Conservation (phyloP, 2,329 filamentous ascomycete genomes). For the Pseudopithomyces chartarum region DNA sequence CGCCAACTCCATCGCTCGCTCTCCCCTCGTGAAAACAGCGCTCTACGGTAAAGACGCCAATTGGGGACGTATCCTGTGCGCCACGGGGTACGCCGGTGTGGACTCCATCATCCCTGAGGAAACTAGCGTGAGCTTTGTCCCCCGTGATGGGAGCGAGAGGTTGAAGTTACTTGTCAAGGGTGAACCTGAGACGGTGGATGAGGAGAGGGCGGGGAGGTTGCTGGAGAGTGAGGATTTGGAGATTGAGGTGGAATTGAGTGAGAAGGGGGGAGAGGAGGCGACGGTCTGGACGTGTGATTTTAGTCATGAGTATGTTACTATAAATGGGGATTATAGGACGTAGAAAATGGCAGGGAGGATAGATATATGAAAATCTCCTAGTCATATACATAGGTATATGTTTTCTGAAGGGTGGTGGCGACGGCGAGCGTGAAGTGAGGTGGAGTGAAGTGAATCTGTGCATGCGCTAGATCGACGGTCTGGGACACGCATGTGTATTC, state of each 20-base stretch:
- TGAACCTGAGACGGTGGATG: conserved; percentile 79
- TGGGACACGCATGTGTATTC: too few species aligned
- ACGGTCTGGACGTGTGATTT: conserved; percentile 88
- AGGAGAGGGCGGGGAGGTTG: conserved; percentile 76
- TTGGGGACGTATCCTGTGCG: conserved; percentile 96
- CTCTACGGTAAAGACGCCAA: conserved; percentile 97
- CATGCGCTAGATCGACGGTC: too few species aligned
- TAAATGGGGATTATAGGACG: conserved; percentile 71
- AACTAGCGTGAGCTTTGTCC: conserved; percentile 80
- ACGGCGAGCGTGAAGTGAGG: too few species aligned
- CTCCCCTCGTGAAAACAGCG: conserved; percentile 94
- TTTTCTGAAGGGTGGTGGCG: too few species aligned
- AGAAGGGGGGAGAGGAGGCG: conserved; percentile 66
- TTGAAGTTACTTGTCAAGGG: conserved; percentile 78
- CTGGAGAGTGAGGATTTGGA: conserved; percentile 76
- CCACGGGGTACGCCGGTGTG: conserved; percentile 80
- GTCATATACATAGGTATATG: too few species aligned
- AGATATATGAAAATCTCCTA: too few species aligned
- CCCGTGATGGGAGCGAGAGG: conserved; percentile 75
- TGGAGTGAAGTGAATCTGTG: too few species aligned
- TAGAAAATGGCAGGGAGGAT: too few species aligned
- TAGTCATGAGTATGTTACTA: conserved; percentile 79
- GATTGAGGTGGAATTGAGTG: conserved; percentile 75
- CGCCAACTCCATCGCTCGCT: conserved; percentile 85
- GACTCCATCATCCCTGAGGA: conserved; percentile 68